These are phyloP conservation scores for Candida sp. DNA, from an alignment of 1,139 yeast species.

Conservation along the genomic window DNA sequence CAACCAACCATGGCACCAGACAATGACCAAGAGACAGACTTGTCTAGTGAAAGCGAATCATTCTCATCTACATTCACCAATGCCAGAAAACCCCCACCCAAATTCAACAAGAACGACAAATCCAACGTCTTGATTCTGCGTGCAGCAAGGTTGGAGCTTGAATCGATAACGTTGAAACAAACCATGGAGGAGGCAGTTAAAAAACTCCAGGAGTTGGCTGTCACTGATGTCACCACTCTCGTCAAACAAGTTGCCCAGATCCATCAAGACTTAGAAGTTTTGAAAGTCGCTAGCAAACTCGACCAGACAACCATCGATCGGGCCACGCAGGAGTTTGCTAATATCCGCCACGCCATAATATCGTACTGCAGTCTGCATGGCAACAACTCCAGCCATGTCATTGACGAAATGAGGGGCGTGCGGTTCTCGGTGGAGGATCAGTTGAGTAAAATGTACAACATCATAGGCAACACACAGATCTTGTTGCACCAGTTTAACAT, in stretches of 20 bases:
- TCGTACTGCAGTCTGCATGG: neutral
- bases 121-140: conserved; percentile 20
- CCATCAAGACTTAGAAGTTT: conserved; percentile 1
- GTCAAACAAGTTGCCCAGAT: conserved; percentile 4
- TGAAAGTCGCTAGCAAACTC: neutral
- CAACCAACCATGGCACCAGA: neutral
- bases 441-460: neutral
- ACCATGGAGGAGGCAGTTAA: conserved; percentile 11
- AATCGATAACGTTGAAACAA: conserved; percentile 31
- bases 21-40: conserved; percentile 22
- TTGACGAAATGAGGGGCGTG: neutral
- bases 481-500: neutral
- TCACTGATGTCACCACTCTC: neutral
- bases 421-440: neutral
- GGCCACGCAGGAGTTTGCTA: conserved; percentile 5
- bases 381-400: neutral
- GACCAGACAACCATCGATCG: neutral
- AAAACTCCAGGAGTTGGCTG: conserved; percentile 2
- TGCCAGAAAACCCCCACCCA: neutral
- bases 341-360: neutral
- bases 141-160: conserved; percentile 39
- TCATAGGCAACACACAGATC: conserved; percentile 1
- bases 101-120: neutral
- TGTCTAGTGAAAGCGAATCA: conserved; percentile 22
- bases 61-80: conserved; percentile 10